phyloP scores from a whole-genome alignment of 2,329 filamentous ascomycete genomes.

The Phoma sp. region DNA sequence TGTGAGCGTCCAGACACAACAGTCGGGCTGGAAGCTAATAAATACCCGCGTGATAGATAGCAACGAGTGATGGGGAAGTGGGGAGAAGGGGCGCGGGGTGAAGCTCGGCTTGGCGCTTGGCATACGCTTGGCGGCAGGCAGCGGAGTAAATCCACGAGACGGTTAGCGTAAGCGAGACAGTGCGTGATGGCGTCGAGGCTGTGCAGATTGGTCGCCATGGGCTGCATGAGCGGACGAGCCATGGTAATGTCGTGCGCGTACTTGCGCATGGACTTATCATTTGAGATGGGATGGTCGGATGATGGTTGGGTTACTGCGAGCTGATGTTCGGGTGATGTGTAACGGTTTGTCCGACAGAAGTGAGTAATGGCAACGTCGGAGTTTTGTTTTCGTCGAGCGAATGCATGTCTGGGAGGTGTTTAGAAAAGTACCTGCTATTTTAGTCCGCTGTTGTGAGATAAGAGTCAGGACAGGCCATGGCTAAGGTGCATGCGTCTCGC shows the following conservation, averaged over 20 bases:
- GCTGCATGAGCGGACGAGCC: slow-evolving; percentile 18
- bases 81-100: slow-evolving; percentile 12
- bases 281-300: slow-evolving; percentile 7
- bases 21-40: too few species aligned
- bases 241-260: slow-evolving; percentile 15
- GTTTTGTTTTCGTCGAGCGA: not conserved
- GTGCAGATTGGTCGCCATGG: slow-evolving; percentile 30
- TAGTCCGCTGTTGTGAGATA: slow-evolving; percentile 15
- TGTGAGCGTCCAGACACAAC: slow-evolving; percentile 6
- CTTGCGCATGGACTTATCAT: slow-evolving; percentile 11
- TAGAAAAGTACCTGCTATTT: slow-evolving; percentile 6
- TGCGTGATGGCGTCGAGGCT: slow-evolving; percentile 46
- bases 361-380: not conserved
- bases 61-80: not conserved
- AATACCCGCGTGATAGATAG: not conserved
- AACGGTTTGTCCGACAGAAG: slow-evolving; percentile 7
- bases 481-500: slow-evolving; percentile 27
- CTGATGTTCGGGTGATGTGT: slow-evolving; percentile 15
- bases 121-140: slow-evolving; percentile 14
- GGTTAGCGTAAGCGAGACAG: slow-evolving; percentile 20
- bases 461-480: slow-evolving; percentile 23
- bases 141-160: slow-evolving; percentile 28
- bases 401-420: not conserved
- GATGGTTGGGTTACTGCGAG: slow-evolving; percentile 9
- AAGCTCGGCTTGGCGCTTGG: slow-evolving; percentile 10